Conservation (phyloP, 441 rosid species). For the Euphorbia celastroides region DNA sequence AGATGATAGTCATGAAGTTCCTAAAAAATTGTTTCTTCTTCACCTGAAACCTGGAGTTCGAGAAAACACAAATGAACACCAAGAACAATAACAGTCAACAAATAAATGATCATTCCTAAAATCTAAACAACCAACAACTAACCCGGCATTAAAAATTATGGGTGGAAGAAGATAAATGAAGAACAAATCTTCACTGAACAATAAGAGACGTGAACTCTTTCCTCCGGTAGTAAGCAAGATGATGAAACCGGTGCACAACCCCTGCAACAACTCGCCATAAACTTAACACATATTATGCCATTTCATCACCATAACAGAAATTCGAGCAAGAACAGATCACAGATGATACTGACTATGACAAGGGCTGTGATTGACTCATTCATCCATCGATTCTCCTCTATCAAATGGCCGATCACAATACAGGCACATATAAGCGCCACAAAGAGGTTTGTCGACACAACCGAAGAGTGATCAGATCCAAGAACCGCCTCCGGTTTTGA, state of each 20-base stretch:
- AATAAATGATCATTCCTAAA: not conserved
- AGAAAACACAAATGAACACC: not conserved
- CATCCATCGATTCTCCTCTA: slow-evolving; percentile 83
- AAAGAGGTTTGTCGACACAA: slow-evolving; percentile 81
- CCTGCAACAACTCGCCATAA: slow-evolving; percentile 41
- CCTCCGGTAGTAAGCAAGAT: slow-evolving; percentile 78
- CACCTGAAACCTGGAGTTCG: slow-evolving; percentile 68
- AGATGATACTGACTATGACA: slow-evolving; percentile 49
- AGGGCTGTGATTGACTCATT: slow-evolving; percentile 94
- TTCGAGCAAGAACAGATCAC: not conserved
- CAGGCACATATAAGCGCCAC: slow-evolving; percentile 86
- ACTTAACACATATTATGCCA: not conserved
- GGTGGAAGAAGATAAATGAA: slow-evolving; percentile 97
- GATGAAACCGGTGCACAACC: slow-evolving; percentile 70
- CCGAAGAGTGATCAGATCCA: slow-evolving; percentile 63
- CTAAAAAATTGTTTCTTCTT: slow-evolving; percentile 96
- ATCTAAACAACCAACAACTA: slow-evolving; percentile 13
- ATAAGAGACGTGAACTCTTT: slow-evolving; percentile 67
- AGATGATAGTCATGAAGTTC: slow-evolving; percentile 83
- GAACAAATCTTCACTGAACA: slow-evolving; percentile 91
- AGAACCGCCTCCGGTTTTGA: slow-evolving; percentile 28
- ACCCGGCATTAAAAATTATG: slow-evolving; percentile 94
- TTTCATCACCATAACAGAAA: not conserved
- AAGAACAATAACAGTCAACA: not conserved
- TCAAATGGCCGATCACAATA: slow-evolving; percentile 75